Evolutionary conservation across 208 protist genomes (phyloP), one percentile per base, ranked within the genome.

Genomic region (Angomonas ambiguus): DNA sequence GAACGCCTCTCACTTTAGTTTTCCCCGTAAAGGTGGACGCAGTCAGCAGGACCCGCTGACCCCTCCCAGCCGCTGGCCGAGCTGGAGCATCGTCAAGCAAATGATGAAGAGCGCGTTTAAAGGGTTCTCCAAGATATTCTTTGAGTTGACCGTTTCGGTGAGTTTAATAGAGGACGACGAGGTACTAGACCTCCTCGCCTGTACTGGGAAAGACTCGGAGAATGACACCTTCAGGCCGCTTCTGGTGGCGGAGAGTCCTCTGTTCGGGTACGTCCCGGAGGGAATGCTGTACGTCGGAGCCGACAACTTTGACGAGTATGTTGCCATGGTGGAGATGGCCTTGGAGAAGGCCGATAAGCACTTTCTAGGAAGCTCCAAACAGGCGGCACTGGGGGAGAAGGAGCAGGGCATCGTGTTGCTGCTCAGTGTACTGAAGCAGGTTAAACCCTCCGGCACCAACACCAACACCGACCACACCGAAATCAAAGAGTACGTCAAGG

Each of bases 371-470:
- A 34, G 20, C 24, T 4, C 30, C 10, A 20, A 59, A 3, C 27
- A 30, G 30, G 11, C 22, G 24, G 49, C 20, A 5, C 6, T 34
- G 3, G 53, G 27, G 11, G 65, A 61, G 13, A 69, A 71, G 56
- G 85, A 91, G 79, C 67, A 84, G n/a, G 85, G 85, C 48, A 92
- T 92, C 49, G 64, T 92, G 11, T 71, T 92, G 20, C 75, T 82
- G 22, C 77, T 76, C 24, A 83, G 77, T 30, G 76, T 92, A 18
- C 69, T 92, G 45, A 92, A 92, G 70, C 85, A 92, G 55, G 64
- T 88, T 2, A 65, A 69, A 30, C 79, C 69, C n/a, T 73, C 71
- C 32, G 6, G 4, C 11, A 70, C 70, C 2, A 57, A 62, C 2
- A 71, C 65, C 55, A 83, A 80, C 51, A 75, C 74, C 55, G 30